These are phyloP conservation scores for Fusarium circinatum DNA, from an alignment of 2,329 filamentous ascomycete genomes.

Conservation along the genomic window DNA sequence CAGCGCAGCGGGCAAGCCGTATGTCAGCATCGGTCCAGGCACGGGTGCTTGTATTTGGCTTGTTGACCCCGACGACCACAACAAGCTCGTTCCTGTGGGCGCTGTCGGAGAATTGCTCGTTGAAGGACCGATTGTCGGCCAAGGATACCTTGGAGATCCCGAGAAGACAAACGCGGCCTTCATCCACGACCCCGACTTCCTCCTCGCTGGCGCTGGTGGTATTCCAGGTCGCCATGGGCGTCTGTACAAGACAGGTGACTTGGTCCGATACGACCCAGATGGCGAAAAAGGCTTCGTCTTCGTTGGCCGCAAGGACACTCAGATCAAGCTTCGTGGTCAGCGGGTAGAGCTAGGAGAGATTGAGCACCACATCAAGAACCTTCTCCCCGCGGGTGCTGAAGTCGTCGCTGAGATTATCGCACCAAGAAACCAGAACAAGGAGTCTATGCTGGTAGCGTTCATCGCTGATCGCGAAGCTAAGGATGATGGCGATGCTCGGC, in stretches of 20 bases:
- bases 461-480: conserved; percentile 37
- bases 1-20: conserved; percentile 48
- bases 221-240: conserved; percentile 53
- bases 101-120: conserved; percentile 64
- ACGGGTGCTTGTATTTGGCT: conserved; percentile 62
- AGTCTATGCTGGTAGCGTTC: conserved; percentile 42
- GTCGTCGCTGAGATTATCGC: conserved; percentile 61
- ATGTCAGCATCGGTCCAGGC: conserved; percentile 58
- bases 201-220: conserved; percentile 52
- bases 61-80: conserved; percentile 59
- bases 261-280: conserved; percentile 64
- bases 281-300: conserved; percentile 65
- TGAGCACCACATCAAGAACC: conserved; percentile 58
- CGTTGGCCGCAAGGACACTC: conserved; percentile 73
- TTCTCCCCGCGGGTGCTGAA: conserved; percentile 52
- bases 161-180: conserved; percentile 68
- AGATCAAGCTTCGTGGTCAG: conserved; percentile 74
- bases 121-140: conserved; percentile 69
- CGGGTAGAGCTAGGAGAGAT: conserved; percentile 69
- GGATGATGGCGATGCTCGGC: conserved; percentile 23
- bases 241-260: conserved; percentile 70
- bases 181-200: conserved; percentile 65
- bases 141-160: conserved; percentile 68
- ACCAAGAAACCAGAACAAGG: conserved; percentile 49
- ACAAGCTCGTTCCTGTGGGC: conserved; percentile 59